Evolutionary conservation across 2,329 filamentous ascomycete genomes (phyloP).

Genomic region (Colletotrichum cordylinicola): DNA sequence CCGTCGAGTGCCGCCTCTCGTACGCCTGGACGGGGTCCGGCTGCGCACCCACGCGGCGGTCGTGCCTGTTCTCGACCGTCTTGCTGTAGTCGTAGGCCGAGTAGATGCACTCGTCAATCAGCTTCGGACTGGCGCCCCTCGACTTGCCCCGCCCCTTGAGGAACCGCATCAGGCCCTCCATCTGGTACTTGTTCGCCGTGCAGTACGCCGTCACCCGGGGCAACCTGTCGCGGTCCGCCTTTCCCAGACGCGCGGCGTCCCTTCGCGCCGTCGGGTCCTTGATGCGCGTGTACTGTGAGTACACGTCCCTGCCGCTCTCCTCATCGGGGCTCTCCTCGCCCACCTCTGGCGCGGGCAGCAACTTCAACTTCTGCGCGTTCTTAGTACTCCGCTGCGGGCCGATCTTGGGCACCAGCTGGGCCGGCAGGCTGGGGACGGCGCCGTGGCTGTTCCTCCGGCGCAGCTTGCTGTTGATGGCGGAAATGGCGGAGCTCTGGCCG

Average conservation of each 20-base stretch:
- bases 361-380: constrained; percentile 94
- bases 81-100: constrained; percentile 85
- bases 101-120: constrained; percentile 98
- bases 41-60: constrained; percentile 26
- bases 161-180: constrained; percentile 89
- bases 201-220: constrained; percentile 97
- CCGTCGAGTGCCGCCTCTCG: constrained; percentile 78
- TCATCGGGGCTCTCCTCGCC: constrained; percentile 81
- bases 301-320: constrained; percentile 93
- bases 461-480: constrained; percentile 85
- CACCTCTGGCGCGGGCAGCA: constrained; percentile 89
- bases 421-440: constrained; percentile 39
- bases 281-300: constrained; percentile 96
- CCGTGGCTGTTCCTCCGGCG: constrained; percentile 86
- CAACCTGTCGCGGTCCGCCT: constrained; percentile 86
- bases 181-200: constrained; percentile 88
- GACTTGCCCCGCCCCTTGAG: constrained; percentile 83
- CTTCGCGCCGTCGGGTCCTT: constrained; percentile 93
- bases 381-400: constrained; percentile 95
- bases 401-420: constrained; percentile 68
- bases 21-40: constrained; percentile 49
- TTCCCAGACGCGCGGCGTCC: constrained; percentile 90
- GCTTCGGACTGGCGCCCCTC: constrained; percentile 82
- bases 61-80: constrained; percentile 40
- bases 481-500: constrained; percentile 60